These are phyloP conservation scores for Hanseniaspora lindneri DNA, from an alignment of 805 yeast genomes.

Conservation along the genomic window DNA sequence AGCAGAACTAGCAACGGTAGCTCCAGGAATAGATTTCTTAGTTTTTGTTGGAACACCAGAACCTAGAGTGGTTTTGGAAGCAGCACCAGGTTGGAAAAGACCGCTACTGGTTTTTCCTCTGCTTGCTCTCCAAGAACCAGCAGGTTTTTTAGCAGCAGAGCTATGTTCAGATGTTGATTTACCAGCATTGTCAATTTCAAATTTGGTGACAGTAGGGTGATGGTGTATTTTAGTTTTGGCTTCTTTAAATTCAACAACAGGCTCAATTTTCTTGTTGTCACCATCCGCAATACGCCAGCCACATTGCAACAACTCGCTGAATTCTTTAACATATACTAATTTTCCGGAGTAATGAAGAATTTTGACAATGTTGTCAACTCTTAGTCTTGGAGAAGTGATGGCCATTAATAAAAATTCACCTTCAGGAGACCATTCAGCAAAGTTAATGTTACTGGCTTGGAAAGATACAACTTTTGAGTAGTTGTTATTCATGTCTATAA, in stretches of 20 bases:
- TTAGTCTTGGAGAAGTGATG: slow-evolving; percentile 88
- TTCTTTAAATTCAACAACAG: slow-evolving; percentile 33
- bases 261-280: slow-evolving; percentile 31
- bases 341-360: slow-evolving; percentile 88
- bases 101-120: slow-evolving; percentile 41
- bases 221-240: slow-evolving; percentile 43
- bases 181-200: slow-evolving; percentile 30
- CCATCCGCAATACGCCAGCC: slow-evolving; percentile 49
- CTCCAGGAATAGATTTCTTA: slow-evolving; percentile 29
- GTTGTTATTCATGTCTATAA: slow-evolving; percentile 72
- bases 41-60: slow-evolving; percentile 43
- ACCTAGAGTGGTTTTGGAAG: slow-evolving; percentile 47
- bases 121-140: slow-evolving; percentile 15
- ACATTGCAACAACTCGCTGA: slow-evolving; percentile 65
- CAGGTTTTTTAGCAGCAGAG: slow-evolving; percentile 9
- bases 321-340: slow-evolving; percentile 65
- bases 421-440: slow-evolving; percentile 95
- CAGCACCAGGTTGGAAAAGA: slow-evolving; percentile 96
- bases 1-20: slow-evolving; percentile 46
- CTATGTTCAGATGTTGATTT: slow-evolving; percentile 3
- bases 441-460: slow-evolving; percentile 90
- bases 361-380: slow-evolving; percentile 91
- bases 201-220: slow-evolving; percentile 59
- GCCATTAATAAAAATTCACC: slow-evolving; percentile 90
- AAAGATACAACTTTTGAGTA: slow-evolving; percentile 68